Conservation (phyloP, 345 rosid genomes). For the Eutrema japonicum region DNA sequence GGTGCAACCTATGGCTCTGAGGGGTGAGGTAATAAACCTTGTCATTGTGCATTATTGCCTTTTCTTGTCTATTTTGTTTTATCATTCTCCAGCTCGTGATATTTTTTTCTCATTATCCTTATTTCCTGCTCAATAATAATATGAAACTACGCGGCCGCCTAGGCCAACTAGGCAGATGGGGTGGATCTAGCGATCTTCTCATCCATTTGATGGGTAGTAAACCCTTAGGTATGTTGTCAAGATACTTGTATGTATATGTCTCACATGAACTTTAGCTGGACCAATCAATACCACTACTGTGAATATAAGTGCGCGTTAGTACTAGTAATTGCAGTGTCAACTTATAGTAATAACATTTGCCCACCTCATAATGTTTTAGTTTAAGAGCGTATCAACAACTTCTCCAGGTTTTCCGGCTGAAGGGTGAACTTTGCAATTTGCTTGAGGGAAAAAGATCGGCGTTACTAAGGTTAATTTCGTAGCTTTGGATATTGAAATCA, state of each 20-base stretch:
- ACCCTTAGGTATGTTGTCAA: conserved; percentile 2
- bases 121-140: conserved; percentile 21
- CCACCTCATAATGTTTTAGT: background rate
- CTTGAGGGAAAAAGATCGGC: conserved; percentile 90
- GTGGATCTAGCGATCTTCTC: background rate
- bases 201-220: conserved; percentile 14
- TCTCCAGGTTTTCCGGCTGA: conserved; percentile 79
- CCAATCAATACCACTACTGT: background rate
- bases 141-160: background rate
- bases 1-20: conserved; percentile 93
- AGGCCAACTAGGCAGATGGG: too few species aligned
- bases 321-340: conserved; percentile 17
- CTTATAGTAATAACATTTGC: background rate
- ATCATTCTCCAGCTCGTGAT: conserved; percentile 11
- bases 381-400: conserved; percentile 59
- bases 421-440: conserved; percentile 82
- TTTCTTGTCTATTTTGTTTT: conserved; percentile 3
- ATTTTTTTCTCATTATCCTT: background rate
- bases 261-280: conserved; percentile 12
- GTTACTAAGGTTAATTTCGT: conserved; percentile 64
- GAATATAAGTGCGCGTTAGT: background rate
- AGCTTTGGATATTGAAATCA: conserved; percentile 10
- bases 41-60: conserved; percentile 3
- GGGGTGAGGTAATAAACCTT: conserved; percentile 85
- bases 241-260: conserved; percentile 12